Conservation (phyloP, 805 yeast genomes). For the Hanseniaspora thailandica region DNA sequence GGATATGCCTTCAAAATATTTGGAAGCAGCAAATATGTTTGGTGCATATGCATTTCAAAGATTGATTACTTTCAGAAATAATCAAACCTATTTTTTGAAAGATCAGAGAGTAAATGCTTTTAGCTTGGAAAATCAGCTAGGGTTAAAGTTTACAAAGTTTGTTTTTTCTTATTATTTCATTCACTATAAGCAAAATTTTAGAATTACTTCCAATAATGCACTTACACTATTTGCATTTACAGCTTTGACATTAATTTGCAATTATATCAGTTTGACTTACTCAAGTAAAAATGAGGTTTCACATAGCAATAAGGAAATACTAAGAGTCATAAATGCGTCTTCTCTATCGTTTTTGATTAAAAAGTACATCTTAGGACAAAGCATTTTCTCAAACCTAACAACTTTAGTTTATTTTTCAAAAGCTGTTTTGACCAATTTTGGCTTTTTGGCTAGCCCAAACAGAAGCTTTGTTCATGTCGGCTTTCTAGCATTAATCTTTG, state of each 20-base stretch:
- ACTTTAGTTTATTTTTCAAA: background rate
- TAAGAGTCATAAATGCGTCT: background rate
- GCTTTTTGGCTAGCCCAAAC: background rate
- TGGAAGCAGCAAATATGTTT: background rate
- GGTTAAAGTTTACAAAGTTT: background rate
- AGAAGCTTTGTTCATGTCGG: background rate
- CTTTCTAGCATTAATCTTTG: background rate
- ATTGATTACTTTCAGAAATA: background rate
- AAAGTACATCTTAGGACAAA: background rate
- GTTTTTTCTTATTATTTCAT: background rate
- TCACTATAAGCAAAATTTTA: background rate
- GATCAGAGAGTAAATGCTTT: background rate
- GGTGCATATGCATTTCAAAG: background rate
- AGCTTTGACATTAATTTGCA: background rate
- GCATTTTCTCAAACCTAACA: background rate
- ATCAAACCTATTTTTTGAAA: background rate
- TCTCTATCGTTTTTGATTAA: background rate
- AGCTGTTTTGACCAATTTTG: background rate
- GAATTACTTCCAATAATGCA: background rate
- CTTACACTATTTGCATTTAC: background rate
- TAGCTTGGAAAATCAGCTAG: background rate
- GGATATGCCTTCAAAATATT: background rate
- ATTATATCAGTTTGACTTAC: background rate
- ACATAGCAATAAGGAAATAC: background rate
- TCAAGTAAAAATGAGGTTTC: background rate